These are phyloP conservation scores for Austroboletus novae-zelandiae DNA, from an alignment of 1,284 basidiomycete genomes.

Conservation along the genomic window DNA sequence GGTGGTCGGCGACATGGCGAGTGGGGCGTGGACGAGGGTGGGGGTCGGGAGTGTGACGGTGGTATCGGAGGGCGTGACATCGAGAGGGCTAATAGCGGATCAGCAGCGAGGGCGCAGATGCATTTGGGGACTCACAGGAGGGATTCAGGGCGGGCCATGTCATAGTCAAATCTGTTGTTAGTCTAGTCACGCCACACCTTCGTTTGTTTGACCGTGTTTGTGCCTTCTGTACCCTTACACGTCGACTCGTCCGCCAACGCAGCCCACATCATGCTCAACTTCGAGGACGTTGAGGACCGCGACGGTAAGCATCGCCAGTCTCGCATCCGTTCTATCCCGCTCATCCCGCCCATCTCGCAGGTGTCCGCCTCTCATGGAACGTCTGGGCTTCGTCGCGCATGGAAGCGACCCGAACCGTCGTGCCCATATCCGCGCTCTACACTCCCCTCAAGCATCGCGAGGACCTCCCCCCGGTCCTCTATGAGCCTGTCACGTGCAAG, in stretches of 20 bases:
- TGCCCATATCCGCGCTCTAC: constrained; percentile 97
- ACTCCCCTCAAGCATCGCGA: constrained; percentile 94
- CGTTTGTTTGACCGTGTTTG: constrained; percentile 26
- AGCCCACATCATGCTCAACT: constrained; percentile 40
- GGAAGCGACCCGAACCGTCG: constrained; percentile 97
- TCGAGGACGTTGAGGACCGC: constrained; percentile 62
- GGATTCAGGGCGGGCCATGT: too few species aligned
- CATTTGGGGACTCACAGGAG: too few species aligned
- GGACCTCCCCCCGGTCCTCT: constrained; percentile 94
- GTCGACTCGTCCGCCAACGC: constrained; percentile 13
- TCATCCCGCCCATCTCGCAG: constrained; percentile 37
- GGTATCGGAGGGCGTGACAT: constrained; percentile 20
- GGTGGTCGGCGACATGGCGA: constrained; percentile 9
- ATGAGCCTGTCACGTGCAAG: constrained; percentile 99
- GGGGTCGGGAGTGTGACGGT: constrained; percentile 10
- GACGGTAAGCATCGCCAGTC: constrained; percentile 43
- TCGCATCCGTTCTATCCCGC: not conserved
- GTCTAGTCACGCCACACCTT: not conserved
- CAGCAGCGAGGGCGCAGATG: too few species aligned
- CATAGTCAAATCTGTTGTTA: too few species aligned
- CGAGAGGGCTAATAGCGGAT: not conserved
- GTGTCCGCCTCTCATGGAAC: constrained; percentile 95
- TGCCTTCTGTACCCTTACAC: constrained; percentile 13
- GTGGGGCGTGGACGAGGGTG: constrained; percentile 3
- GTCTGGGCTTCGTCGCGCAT: constrained; percentile 98